Conservation (phyloP, 306 rosid species). For the Vigna hirtella region DNA sequence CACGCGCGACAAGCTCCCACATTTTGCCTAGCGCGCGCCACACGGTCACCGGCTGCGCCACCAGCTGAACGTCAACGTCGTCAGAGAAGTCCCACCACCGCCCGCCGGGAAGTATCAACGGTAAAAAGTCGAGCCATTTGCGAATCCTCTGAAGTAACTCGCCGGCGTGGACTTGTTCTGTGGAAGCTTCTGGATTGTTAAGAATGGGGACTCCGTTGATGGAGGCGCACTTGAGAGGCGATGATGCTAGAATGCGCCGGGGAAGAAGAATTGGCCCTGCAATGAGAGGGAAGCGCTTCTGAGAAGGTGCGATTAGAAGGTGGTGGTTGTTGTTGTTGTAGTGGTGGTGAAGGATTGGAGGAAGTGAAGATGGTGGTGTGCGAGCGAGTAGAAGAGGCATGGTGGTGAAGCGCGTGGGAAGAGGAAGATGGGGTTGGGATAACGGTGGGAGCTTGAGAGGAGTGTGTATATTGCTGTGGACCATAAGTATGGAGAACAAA, state of each 20-base stretch:
- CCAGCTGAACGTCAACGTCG: constrained; percentile 51
- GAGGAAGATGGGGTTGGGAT: constrained; percentile 14
- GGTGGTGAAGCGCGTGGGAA: constrained; percentile 9
- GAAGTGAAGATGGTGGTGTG: constrained; percentile 43
- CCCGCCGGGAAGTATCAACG: constrained; percentile 77
- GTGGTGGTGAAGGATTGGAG: constrained; percentile 42
- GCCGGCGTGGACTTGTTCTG: constrained; percentile 27
- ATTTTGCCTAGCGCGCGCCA: constrained; percentile 74
- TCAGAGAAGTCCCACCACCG: constrained; percentile 82
- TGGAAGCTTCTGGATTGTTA: constrained; percentile 45
- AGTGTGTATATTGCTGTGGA: neutral
- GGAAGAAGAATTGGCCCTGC: constrained; percentile 28
- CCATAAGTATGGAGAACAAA: constrained; percentile 32
- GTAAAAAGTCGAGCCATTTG: constrained; percentile 46
- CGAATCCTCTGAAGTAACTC: constrained; percentile 48
- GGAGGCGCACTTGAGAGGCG: constrained; percentile 60
- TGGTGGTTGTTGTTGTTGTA: neutral
- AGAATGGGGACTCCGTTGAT: constrained; percentile 63
- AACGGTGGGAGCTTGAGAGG: constrained; percentile 38
- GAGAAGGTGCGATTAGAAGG: constrained; percentile 8
- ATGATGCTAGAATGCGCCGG: constrained; percentile 37
- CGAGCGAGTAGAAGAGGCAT: constrained; percentile 65
- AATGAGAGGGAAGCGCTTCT: constrained; percentile 36
- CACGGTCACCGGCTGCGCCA: constrained; percentile 79
- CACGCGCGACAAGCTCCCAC: constrained; percentile 85